phyloP scores from a whole-genome alignment of 2,329 filamentous ascomycete species.

The Helotiales sp. region DNA sequence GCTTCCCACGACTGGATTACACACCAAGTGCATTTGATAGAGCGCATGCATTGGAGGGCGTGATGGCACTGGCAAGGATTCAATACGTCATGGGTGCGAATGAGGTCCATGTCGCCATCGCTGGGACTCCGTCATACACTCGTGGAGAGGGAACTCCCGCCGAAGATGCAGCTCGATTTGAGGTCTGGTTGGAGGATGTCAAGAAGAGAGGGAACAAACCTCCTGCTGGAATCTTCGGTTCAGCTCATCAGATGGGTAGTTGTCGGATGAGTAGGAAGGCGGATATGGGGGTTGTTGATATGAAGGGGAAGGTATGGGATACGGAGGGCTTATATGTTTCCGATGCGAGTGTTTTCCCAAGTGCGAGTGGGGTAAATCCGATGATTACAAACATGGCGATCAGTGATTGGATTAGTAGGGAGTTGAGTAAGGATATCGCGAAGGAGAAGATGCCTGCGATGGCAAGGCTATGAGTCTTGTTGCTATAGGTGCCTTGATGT shows the following conservation, averaged over 20 bases:
- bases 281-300: constrained; percentile 55
- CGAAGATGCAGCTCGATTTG: constrained; percentile 58
- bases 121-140: constrained; percentile 61
- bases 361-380: constrained; percentile 74
- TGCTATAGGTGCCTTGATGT: too few relatives aligned
- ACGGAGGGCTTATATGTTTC: constrained; percentile 64
- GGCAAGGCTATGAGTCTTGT: constrained; percentile 7
- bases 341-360: constrained; percentile 66
- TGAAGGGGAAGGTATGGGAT: constrained; percentile 61
- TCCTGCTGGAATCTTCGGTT: constrained; percentile 54
- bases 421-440: constrained; percentile 9
- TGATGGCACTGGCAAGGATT: constrained; percentile 71
- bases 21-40: constrained; percentile 68
- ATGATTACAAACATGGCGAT: constrained; percentile 76
- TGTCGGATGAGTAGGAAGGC: constrained; percentile 62
- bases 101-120: constrained; percentile 69
- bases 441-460: constrained; percentile 11
- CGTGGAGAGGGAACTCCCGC: constrained; percentile 31
- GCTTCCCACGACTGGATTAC: constrained; percentile 67
- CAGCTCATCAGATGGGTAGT: constrained; percentile 77
- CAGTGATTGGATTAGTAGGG: constrained; percentile 54
- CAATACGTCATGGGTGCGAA: constrained; percentile 73
- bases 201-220: constrained; percentile 48
- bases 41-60: constrained; percentile 66
- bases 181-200: constrained; percentile 55